These are phyloP conservation scores for Trebouxia gelatinosa DNA, from an alignment of 163 green algal species.

Conservation along the genomic window DNA sequence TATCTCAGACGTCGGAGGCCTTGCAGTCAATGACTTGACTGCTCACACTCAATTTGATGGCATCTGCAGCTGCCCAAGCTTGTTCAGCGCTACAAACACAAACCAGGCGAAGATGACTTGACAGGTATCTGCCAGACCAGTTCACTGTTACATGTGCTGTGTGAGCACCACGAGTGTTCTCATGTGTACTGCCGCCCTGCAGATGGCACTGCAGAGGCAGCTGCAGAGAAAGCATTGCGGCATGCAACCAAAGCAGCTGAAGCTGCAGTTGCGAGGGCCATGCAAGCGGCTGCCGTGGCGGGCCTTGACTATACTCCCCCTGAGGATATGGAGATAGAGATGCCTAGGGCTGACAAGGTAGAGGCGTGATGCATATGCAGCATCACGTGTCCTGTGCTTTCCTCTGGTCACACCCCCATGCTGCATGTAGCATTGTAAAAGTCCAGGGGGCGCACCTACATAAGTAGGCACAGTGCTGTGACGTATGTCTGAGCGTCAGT, in stretches of 20 bases:
- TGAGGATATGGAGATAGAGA: constrained; percentile 1
- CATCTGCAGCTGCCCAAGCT: constrained; percentile 21
- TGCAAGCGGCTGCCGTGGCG: constrained; percentile 8
- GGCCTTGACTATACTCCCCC: constrained; percentile 5
- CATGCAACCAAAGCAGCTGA: constrained; percentile 8
- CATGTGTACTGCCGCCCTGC: neutral
- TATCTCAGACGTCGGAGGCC: neutral
- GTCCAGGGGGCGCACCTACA: too few relatives aligned
- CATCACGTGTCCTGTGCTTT: too few relatives aligned
- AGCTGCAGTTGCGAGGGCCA: constrained; percentile 8
- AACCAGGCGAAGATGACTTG: constrained; percentile 10
- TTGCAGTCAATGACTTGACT: neutral
- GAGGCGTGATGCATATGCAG: neutral
- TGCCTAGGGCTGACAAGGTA: constrained; percentile 5
- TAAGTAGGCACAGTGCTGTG: too few relatives aligned
- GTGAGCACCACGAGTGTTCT: neutral
- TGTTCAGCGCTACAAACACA: constrained; percentile 5
- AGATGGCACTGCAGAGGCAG: constrained; percentile 16
- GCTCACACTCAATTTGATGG: neutral
- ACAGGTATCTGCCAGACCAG: neutral
- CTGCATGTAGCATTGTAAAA: too few relatives aligned
- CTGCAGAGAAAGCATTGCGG: constrained; percentile 3
- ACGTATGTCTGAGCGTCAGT: too few relatives aligned
- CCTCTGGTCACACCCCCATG: too few relatives aligned
- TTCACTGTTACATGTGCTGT: neutral